phyloP scores from a whole-genome alignment of 257 asterid species.

The Eucommia ulmoides region DNA sequence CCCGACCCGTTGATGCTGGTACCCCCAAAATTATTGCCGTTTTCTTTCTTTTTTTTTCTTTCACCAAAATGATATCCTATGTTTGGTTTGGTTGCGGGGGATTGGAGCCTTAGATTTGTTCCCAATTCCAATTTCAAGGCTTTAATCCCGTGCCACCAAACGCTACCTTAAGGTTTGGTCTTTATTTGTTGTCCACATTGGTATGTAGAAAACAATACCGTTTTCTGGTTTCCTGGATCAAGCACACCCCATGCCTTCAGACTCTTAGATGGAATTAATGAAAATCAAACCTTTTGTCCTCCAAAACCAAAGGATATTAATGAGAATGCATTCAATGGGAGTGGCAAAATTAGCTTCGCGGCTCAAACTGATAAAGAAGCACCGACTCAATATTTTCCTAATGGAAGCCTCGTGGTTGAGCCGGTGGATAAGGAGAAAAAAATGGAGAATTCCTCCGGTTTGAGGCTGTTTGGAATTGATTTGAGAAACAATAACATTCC shows the following conservation, averaged over 20 bases:
- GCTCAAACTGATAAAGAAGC: slow-evolving; percentile 21
- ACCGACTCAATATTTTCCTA: too few species aligned
- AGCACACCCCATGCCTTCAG: slow-evolving; percentile 22
- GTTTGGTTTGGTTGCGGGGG: too few species aligned
- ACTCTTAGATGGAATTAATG: slow-evolving; percentile 20
- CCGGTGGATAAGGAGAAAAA: slow-evolving; percentile 27
- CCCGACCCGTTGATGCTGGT: slow-evolving; percentile 53
- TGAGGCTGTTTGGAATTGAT: slow-evolving; percentile 64
- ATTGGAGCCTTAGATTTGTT: too few species aligned
- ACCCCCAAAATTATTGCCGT: too few species aligned
- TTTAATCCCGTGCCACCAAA: too few species aligned
- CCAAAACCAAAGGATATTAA: slow-evolving; percentile 23
- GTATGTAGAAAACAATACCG: slow-evolving; percentile 21
- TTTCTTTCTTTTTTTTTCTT: too few species aligned
- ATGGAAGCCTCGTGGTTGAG: slow-evolving; percentile 16
- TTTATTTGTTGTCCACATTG: slow-evolving; percentile 7
- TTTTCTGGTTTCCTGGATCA: slow-evolving; percentile 32
- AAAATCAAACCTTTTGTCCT: slow-evolving; percentile 41
- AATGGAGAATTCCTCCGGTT: slow-evolving; percentile 27
- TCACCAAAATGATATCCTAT: too few species aligned
- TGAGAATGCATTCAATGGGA: background rate
- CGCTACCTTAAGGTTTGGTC: slow-evolving; percentile 1
- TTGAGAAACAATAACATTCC: slow-evolving; percentile 32
- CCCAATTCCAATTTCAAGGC: too few species aligned
- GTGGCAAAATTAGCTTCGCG: slow-evolving; percentile 12